Evolutionary conservation across 495 filamentous ascomycete species (phyloP).

Genomic region (Ascodesmis nigricans): DNA sequence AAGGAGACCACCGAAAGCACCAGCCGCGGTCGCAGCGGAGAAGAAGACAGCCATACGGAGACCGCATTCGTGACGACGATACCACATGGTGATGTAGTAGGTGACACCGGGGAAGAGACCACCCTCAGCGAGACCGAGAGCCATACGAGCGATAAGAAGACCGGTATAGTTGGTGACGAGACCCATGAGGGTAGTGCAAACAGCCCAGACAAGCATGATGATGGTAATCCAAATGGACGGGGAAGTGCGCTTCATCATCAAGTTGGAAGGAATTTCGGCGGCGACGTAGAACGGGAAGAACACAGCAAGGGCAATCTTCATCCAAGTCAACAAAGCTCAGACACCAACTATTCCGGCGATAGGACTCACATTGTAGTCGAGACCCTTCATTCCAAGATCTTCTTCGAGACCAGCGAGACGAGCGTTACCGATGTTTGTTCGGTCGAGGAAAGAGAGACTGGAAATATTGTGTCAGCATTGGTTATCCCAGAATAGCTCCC

Average conservation of each 20-base stretch:
- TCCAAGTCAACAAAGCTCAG: conserved; percentile 7
- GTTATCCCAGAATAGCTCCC: conserved; percentile 12
- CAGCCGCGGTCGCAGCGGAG: conserved; percentile 30
- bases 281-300: conserved; percentile 47
- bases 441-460: conserved; percentile 29
- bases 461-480: conserved; percentile 7
- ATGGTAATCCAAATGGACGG: conserved; percentile 39
- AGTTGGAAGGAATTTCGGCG: conserved; percentile 43
- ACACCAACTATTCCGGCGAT: too few species aligned
- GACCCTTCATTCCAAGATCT: conserved; percentile 34
- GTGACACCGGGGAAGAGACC: conserved; percentile 45
- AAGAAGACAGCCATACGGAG: conserved; percentile 48
- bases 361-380: conserved; percentile 33
- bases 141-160: conserved; percentile 34
- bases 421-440: conserved; percentile 57
- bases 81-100: conserved; percentile 65
- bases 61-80: conserved; percentile 37
- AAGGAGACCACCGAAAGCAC: conserved; percentile 43
- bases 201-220: conserved; percentile 35
- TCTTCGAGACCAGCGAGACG: conserved; percentile 38
- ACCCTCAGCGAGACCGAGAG: conserved; percentile 43
- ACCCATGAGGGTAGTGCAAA: conserved; percentile 34
- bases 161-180: conserved; percentile 31
- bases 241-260: conserved; percentile 40
- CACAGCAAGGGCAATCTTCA: conserved; percentile 38